Evolutionary conservation across 768 basidiomycete species (phyloP), one percentile per base, ranked within the genome.

Genomic region (Candolleomyces efflorescens): DNA sequence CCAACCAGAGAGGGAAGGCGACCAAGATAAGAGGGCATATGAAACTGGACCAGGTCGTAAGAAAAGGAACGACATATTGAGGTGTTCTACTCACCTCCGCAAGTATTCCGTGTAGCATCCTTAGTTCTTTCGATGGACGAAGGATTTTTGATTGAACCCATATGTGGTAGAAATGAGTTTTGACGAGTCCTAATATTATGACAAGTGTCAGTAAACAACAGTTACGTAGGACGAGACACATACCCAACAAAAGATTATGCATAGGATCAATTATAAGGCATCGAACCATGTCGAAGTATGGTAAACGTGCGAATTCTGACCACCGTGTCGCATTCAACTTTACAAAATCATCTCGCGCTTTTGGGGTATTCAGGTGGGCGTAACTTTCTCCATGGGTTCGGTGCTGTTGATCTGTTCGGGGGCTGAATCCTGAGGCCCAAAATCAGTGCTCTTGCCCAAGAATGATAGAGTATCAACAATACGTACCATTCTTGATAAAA

Each of bases 1-100:
- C 70, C 68, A 9, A 70, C 65, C 1, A 68, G 41, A 1, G 56
- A 64, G 1, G 68, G 71, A 1, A 73, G 62, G 37, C 60, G 15
- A 5, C n/a, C 20, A 23, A 24, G 20, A 23, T 47, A 47, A 3
- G 46, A 18, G 17, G 46, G 46, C 24, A 47, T 20, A 6, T 47
- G 46, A 23, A 23, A 47, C 46, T 47, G 13, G 11, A 11, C 32
- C 1, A 32, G n/a, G n/a, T n/a, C n/a, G n/a, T n/a, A n/a, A n/a
- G n/a, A n/a, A n/a, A n/a, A n/a, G n/a, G n/a, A n/a, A n/a, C n/a
- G 43, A 44, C 5, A 44, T 15, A 13, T 15, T 17, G 3, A 13
- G 43, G 43, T 27, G 27, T 4, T 27, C 3, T 3, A 47, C 46
- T 7, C 13, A 47, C 20, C 2, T 47, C 24, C 2, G 20, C 20